Evolutionary conservation across 2,329 filamentous ascomycete genomes (phyloP), one percentile per base, ranked within the genome.

Genomic region (Aureobasidium sp.): DNA sequence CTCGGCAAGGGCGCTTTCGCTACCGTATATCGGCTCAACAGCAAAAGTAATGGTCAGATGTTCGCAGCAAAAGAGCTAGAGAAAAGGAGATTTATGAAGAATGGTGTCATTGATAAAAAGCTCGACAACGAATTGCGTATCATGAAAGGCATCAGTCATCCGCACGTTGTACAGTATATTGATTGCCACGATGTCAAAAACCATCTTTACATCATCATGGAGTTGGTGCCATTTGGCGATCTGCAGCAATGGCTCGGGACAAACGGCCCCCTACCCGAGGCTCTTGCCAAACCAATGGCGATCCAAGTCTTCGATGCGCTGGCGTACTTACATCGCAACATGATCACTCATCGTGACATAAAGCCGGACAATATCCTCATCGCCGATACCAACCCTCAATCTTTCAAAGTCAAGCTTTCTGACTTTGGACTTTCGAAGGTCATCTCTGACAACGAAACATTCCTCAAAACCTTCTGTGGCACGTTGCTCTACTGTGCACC

Each of bases 361-460:
- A 99, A 99, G 72, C 94, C 94, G 0, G 94, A 99, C 78, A 99
- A 99, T 70, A 97, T 99, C 64, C 80, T 99, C 44, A 89, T 97
- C 67, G 81, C 86, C 12, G 87, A 85, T 0, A 73, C 84, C 10
- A 79, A 87, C 6, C 91, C 92, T 0, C 52, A 69, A 5, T 67
- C 68, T 46, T 84, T 96, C 53, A 80, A 84, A 15, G 88, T 97
- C 68, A 97, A 99, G 75, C 80, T 99, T 15, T 96, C 94, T 0
- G 94, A 99, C 72, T 99, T 99, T 77, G 94, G 94, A 3, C 78
- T 99, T 5, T 97, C 94, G 2, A 99, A 99, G 73, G 92, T 95
- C 73, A 87, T 96, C 50, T 88, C 91, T 65, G 69, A 71, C 55
- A 90, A 90, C 66, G 88, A 96, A 69, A 97, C 93, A 0, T 97